Evolutionary conservation across 108 stramenopile species (phyloP).

Genomic region (Parietichytrium sp.): DNA sequence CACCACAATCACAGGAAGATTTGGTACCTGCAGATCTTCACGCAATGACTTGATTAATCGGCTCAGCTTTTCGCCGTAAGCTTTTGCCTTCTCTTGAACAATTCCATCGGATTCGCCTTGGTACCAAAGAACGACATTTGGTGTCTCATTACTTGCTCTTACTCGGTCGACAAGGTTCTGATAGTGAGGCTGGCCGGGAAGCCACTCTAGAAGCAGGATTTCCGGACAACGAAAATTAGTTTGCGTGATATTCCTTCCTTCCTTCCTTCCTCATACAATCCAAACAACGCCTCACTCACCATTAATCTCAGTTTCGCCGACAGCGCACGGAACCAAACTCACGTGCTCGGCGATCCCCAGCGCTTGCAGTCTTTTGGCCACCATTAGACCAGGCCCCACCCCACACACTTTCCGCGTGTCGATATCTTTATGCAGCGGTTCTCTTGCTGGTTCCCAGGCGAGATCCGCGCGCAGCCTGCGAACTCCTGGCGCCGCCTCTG

Average conservation of each 20-base stretch:
- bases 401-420: neutral
- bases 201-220: neutral
- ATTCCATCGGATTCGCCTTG: neutral
- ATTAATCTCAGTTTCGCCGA: neutral
- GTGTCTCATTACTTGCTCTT: neutral
- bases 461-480: neutral
- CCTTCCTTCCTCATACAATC: neutral
- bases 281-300: neutral
- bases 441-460: neutral
- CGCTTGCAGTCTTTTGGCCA: neutral
- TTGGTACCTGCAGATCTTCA: neutral
- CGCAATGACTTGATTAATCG: neutral
- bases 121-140: constrained; percentile 4
- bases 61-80: neutral
- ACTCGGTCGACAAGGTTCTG: neutral
- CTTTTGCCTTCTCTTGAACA: neutral
- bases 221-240: neutral
- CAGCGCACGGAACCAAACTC: constrained; percentile 13
- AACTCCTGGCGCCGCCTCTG: too few relatives aligned
- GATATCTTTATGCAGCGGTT: neutral
- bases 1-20: neutral
- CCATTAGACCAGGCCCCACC: constrained; percentile 6
- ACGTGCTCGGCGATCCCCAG: neutral
- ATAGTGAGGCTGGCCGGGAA: neutral
- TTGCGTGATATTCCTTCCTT: neutral